These are phyloP conservation scores for Aspergillus leporis DNA, from an alignment of 495 filamentous ascomycete genomes.

Conservation along the genomic window DNA sequence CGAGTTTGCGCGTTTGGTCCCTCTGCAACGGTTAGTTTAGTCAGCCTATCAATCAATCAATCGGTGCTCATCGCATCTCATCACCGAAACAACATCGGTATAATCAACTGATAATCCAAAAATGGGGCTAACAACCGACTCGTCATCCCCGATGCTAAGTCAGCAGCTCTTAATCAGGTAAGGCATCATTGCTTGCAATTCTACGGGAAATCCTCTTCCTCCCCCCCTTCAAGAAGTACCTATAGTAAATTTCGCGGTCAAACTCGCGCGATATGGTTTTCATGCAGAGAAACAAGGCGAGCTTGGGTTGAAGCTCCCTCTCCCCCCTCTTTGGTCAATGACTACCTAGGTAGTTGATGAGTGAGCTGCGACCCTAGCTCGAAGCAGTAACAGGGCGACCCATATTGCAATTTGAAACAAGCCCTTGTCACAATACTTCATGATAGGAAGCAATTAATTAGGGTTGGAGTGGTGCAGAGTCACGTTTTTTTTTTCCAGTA, in stretches of 20 bases:
- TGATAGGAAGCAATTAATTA: background rate
- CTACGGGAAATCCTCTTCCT: constrained; percentile 7
- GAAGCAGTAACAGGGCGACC: background rate
- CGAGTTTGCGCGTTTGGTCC: background rate
- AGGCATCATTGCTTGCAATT: constrained; percentile 21
- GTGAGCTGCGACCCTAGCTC: constrained; percentile 9
- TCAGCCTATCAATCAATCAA: background rate
- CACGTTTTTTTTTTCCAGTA: background rate
- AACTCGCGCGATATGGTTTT: constrained; percentile 10
- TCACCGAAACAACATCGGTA: background rate
- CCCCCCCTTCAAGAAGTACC: constrained; percentile 1
- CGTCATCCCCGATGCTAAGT: constrained; percentile 4
- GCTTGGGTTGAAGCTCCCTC: constrained; percentile 10
- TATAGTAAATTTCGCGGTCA: background rate
- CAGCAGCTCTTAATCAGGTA: constrained; percentile 13
- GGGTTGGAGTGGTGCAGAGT: background rate
- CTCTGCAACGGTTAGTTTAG: background rate
- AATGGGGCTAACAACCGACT: constrained; percentile 4
- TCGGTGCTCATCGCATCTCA: background rate
- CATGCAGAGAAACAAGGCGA: constrained; percentile 21
- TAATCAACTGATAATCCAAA: background rate
- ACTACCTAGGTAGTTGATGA: constrained; percentile 1
- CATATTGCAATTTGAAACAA: background rate
- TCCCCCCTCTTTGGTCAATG: background rate
- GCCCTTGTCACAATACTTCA: background rate